Conservation (phyloP, 2,329 filamentous ascomycete species). For the Apiospora sp. region DNA sequence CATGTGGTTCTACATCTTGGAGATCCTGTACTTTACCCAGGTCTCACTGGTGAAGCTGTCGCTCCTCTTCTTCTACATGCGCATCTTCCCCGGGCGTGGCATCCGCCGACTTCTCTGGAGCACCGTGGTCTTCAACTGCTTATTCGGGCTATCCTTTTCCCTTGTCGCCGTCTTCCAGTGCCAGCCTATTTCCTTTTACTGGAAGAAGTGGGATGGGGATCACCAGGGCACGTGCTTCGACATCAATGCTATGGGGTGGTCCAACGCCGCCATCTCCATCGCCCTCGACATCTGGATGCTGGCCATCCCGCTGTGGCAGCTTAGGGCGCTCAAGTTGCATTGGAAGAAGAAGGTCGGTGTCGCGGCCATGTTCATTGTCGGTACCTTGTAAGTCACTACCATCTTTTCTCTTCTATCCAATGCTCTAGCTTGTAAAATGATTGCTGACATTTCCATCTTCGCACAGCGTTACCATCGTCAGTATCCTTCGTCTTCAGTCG, state of each 20-base stretch:
- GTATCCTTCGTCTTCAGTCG: slow-evolving; percentile 29
- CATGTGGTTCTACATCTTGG: slow-evolving; percentile 43
- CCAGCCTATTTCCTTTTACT: slow-evolving; percentile 49
- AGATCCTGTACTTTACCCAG: slow-evolving; percentile 49
- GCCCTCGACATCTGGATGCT: slow-evolving; percentile 51
- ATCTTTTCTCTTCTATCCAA: slow-evolving; percentile 47
- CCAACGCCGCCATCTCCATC: slow-evolving; percentile 52
- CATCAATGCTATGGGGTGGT: slow-evolving; percentile 49
- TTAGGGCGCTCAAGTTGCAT: slow-evolving; percentile 49
- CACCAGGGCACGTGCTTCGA: slow-evolving; percentile 51
- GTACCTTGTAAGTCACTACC: slow-evolving; percentile 47
- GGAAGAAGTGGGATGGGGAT: slow-evolving; percentile 51
- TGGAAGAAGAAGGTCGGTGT: slow-evolving; percentile 58
- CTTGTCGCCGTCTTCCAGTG: slow-evolving; percentile 48
- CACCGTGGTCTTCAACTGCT: slow-evolving; percentile 42
- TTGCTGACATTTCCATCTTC: slow-evolving; percentile 26
- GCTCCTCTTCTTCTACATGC: slow-evolving; percentile 51
- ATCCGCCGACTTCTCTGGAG: slow-evolving; percentile 44
- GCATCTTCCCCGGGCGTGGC: slow-evolving; percentile 46
- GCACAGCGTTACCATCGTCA: slow-evolving; percentile 29
- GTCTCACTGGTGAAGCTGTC: slow-evolving; percentile 50
- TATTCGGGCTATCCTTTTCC: slow-evolving; percentile 43
- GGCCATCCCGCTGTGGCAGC: slow-evolving; percentile 51
- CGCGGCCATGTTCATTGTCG: slow-evolving; percentile 50
- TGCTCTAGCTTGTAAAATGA: slow-evolving; percentile 27